Percentiles rank a stretch among this genome's conserved stretches.
phyloP scores from a whole-genome alignment of 371 early-diverging fungal species.

The Mortierella sp. region DNA sequence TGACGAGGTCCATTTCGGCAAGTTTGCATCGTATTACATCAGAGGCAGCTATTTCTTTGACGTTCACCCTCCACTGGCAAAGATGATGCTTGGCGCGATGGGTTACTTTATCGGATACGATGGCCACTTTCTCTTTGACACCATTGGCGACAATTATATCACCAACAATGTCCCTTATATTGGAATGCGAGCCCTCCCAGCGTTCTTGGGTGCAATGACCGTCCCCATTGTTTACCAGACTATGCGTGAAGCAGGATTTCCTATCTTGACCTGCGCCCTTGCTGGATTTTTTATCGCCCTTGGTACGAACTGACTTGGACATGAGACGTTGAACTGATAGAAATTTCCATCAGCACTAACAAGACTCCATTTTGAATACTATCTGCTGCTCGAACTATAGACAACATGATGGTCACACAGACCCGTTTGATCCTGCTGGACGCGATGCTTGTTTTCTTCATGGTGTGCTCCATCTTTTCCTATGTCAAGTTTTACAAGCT shows the following conservation, averaged over 20 bases:
- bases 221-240: slow-evolving; percentile 86
- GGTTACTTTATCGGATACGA: slow-evolving; percentile 92
- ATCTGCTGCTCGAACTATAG: slow-evolving; percentile 45
- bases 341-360: background rate
- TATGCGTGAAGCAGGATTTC: slow-evolving; percentile 88
- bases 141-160: slow-evolving; percentile 92
- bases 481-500: slow-evolving; percentile 90
- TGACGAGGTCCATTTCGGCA: slow-evolving; percentile 99
- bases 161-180: slow-evolving; percentile 92
- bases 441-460: slow-evolving; percentile 91
- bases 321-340: no score
- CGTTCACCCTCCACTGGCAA: slow-evolving; percentile 99
- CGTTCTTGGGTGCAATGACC: slow-evolving; percentile 81
- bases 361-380: background rate
- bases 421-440: slow-evolving; percentile 94
- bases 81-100: slow-evolving; percentile 90
- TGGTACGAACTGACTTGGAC: no score
- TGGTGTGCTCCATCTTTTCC: slow-evolving; percentile 80
- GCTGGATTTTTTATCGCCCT: slow-evolving; percentile 85
- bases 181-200: slow-evolving; percentile 83
- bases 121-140: slow-evolving; percentile 93
- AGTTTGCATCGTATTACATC: slow-evolving; percentile 97
- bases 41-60: slow-evolving; percentile 96
- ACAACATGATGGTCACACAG: slow-evolving; percentile 93
- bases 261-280: slow-evolving; percentile 78